Evolutionary conservation across 1,284 basidiomycete species (phyloP).

Genomic region (Sanghuangporus sanghuang): DNA sequence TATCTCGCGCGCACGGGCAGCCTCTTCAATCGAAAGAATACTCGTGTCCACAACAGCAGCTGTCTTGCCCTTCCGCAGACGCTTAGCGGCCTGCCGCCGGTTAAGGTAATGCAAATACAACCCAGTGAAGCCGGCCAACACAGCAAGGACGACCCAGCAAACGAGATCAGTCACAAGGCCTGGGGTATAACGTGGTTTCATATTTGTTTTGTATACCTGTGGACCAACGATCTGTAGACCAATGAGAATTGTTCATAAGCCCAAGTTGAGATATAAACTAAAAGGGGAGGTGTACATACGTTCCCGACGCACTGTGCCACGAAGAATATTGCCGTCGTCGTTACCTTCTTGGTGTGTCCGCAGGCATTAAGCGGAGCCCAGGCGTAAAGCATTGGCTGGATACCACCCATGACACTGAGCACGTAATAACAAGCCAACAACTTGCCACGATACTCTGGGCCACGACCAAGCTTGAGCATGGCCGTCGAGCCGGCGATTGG

Average conservation of each 20-base stretch:
- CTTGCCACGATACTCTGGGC: not conserved
- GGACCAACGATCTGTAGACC: slow-evolving; percentile 26
- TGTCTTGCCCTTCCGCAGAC: slow-evolving; percentile 34
- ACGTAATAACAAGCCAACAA: slow-evolving; percentile 12
- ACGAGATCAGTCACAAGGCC: slow-evolving; percentile 34
- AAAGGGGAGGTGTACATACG: slow-evolving; percentile 22
- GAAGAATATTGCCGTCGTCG: slow-evolving; percentile 36
- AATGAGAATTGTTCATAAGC: not conserved
- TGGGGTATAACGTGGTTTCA: slow-evolving; percentile 34
- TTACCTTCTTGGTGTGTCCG: slow-evolving; percentile 39
- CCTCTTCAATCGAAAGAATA: slow-evolving; percentile 30
- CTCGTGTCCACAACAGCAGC: slow-evolving; percentile 37
- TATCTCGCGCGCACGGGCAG: slow-evolving; percentile 21
- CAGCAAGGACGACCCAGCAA: slow-evolving; percentile 33
- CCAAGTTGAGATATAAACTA: not conserved
- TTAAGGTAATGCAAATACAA: slow-evolving; percentile 38
- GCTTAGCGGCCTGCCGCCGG: slow-evolving; percentile 31
- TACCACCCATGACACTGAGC: slow-evolving; percentile 6
- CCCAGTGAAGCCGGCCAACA: slow-evolving; percentile 31
- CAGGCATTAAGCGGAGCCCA: slow-evolving; percentile 40
- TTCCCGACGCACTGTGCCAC: slow-evolving; percentile 41
- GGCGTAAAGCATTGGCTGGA: slow-evolving; percentile 36
- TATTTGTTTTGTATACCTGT: slow-evolving; percentile 33
- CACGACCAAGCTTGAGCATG: slow-evolving; percentile 6
- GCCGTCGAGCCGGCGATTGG: slow-evolving; percentile 4